Evolutionary conservation across 2,329 filamentous ascomycete species (phyloP), one percentile per base, ranked within the genome.

Genomic region (Fusarium illudens): DNA sequence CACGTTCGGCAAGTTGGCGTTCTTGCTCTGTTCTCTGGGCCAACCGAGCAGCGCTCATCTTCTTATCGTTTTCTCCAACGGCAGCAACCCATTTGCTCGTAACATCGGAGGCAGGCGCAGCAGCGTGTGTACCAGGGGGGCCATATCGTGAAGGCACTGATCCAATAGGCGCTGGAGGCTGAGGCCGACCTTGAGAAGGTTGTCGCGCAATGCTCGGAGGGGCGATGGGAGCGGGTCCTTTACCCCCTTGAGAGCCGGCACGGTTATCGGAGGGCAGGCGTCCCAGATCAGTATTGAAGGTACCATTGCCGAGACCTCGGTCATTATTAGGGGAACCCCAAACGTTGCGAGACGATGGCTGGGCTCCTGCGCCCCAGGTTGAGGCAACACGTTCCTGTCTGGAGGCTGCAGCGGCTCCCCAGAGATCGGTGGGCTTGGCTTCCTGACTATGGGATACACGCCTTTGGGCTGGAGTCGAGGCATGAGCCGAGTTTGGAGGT

Each of bases 241-340:
- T 70, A 13, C 74, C 68, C 22, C 78, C 71, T 73, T 78, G 59
- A 71, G 77, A 50, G 10, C 68, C 60, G 11, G 82, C 76, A 20
- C 65, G 53, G 54, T 81, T 80, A 12, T 85, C 79, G 17, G 67
- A 27, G 34, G 68, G 61, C 3, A 84, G 76, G 44, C 82, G 81
- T 27, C 83, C 84, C 53, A 90, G 82, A 68, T 89, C 87, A 12
- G 87, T 84, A 59, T 86, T 88, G 73, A 94, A 94, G 0, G 91
- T 93, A 42, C 92, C 92, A 75, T 94, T 94, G 4, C 92, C 92
- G 19, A 94, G 87, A 11, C 87, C 89, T 56, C 89, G 86, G 68
- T 92, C 89, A 71, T 87, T 90, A 57, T 88, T 87, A n/a, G 89
- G 90, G 42, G 90, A 88, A 17, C 89, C 91, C 92, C 92, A 94